Percentiles rank a stretch among this genome's conserved stretches.
phyloP scores from a whole-genome alignment of 257 asterid species.

The Asclepias syriaca region DNA sequence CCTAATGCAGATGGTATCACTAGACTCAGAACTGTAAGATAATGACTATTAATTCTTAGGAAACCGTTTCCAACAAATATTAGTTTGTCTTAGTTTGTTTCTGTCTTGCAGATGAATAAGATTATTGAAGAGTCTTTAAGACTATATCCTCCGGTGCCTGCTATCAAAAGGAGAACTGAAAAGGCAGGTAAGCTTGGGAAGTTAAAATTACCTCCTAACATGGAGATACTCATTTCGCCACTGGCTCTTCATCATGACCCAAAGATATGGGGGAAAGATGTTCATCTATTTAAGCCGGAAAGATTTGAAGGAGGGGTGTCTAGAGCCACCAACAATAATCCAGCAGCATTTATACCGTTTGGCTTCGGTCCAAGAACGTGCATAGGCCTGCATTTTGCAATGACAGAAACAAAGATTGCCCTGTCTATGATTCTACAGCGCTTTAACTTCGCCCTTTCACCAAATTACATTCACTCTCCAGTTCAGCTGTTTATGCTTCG shows the following conservation, averaged over 20 bases:
- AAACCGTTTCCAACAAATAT: not conserved
- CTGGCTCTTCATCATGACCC: constrained; percentile 59
- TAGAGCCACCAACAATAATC: constrained; percentile 37
- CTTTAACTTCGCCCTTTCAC: constrained; percentile 40
- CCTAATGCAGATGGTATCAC: constrained; percentile 44
- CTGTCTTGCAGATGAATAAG: constrained; percentile 43
- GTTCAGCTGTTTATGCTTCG: constrained; percentile 46
- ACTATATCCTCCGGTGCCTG: constrained; percentile 66
- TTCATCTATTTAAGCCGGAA: constrained; percentile 43
- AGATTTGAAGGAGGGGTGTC: constrained; percentile 42
- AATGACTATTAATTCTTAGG: not conserved
- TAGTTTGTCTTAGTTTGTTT: not conserved
- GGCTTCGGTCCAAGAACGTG: constrained; percentile 73
- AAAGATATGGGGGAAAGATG: constrained; percentile 64
- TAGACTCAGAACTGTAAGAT: constrained; percentile 49
- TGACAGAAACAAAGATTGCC: constrained; percentile 44
- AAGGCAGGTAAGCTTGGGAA: constrained; percentile 39
- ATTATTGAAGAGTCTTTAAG: constrained; percentile 56
- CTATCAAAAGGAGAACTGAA: constrained; percentile 36
- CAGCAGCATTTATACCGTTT: constrained; percentile 53
- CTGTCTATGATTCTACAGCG: constrained; percentile 63
- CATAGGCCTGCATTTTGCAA: constrained; percentile 54
- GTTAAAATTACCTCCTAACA: constrained; percentile 36
- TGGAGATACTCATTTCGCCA: constrained; percentile 44
- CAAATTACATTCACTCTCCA: constrained; percentile 51